phyloP scores from a whole-genome alignment of 1,284 basidiomycete species.

The Trichosporon sp. region DNA sequence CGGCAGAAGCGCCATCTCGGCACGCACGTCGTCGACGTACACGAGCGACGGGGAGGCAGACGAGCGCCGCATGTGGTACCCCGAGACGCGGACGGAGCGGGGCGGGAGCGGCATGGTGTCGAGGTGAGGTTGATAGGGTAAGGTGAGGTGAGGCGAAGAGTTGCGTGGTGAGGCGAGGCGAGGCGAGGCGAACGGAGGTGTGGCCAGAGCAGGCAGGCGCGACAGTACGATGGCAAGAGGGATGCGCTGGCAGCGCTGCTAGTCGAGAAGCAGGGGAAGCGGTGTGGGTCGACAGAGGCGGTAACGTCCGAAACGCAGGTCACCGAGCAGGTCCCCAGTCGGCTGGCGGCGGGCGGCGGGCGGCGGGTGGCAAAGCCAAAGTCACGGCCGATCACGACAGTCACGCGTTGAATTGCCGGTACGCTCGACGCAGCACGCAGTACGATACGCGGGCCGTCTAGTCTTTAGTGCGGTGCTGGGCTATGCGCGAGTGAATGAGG shows the following conservation, averaged over 20 bases:
- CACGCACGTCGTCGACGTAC: slow-evolving; percentile 31
- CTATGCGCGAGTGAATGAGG: too few species aligned
- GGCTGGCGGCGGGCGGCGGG: not conserved
- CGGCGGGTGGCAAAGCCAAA: not conserved
- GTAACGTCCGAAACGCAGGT: not conserved
- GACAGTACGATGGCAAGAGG: not conserved
- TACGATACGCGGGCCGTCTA: too few species aligned
- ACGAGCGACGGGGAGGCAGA: slow-evolving; percentile 23
- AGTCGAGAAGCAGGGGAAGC: not conserved
- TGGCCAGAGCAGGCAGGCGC: too few species aligned
- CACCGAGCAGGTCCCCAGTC: not conserved
- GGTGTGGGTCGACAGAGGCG: not conserved
- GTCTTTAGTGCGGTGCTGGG: too few species aligned
- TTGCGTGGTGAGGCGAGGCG: too few species aligned
- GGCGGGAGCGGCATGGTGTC: slow-evolving; percentile 36
- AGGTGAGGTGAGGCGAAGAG: not conserved
- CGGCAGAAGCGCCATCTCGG: slow-evolving; percentile 33
- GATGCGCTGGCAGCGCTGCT: not conserved
- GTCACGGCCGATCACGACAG: slow-evolving; percentile 3
- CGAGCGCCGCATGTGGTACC: slow-evolving; percentile 13
- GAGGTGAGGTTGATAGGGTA: not conserved
- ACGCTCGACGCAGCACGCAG: too few species aligned
- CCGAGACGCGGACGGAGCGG: slow-evolving; percentile 29
- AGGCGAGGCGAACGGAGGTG: too few species aligned
- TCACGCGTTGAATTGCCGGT: too few species aligned